Percentiles rank a stretch among this genome's conserved stretches.
Conservation (phyloP, 2,329 filamentous ascomycete species). For the Epicoccum sorghinum region DNA sequence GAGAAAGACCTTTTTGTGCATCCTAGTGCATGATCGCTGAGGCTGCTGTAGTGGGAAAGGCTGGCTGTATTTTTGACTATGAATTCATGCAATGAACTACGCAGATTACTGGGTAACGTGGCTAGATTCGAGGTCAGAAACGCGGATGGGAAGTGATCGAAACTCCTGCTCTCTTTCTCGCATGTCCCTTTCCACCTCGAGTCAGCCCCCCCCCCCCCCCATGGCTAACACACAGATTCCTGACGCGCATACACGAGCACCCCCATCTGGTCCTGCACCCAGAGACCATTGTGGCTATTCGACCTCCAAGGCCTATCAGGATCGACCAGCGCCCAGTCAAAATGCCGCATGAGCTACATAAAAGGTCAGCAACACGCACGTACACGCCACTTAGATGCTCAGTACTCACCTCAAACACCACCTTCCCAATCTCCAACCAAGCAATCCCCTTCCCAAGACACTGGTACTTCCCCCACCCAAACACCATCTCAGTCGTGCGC, state of each 20-base stretch:
- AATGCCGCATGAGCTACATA: conserved; percentile 26
- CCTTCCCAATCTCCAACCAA: conserved; percentile 43
- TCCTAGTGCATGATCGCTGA: too few relatives aligned
- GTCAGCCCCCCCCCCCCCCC: too few relatives aligned
- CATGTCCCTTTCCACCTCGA: too few relatives aligned
- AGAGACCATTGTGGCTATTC: conserved; percentile 28
- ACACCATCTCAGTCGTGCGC: conserved; percentile 36
- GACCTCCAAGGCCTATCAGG: conserved; percentile 31
- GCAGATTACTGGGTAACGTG: too few relatives aligned
- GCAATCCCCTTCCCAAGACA: conserved; percentile 42
- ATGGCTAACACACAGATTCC: background rate
- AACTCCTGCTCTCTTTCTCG: too few relatives aligned
- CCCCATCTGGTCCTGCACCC: conserved; percentile 30
- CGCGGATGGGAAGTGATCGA: too few relatives aligned
- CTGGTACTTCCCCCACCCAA: conserved; percentile 41
- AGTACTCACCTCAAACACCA: conserved; percentile 49
- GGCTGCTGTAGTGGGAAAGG: too few relatives aligned
- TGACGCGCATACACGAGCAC: conserved; percentile 25
- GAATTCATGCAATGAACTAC: too few relatives aligned
- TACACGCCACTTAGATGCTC: background rate
- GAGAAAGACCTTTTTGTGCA: too few relatives aligned
- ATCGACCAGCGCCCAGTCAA: conserved; percentile 30
- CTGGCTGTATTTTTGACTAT: too few relatives aligned
- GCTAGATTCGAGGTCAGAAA: too few relatives aligned
- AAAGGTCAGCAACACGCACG: background rate